A percentile compares a stretch with the other conserved stretches of the same genome.
These are phyloP conservation scores for Ophiocordyceps australis DNA, from an alignment of 2,329 filamentous ascomycete species.

Conservation along the genomic window DNA sequence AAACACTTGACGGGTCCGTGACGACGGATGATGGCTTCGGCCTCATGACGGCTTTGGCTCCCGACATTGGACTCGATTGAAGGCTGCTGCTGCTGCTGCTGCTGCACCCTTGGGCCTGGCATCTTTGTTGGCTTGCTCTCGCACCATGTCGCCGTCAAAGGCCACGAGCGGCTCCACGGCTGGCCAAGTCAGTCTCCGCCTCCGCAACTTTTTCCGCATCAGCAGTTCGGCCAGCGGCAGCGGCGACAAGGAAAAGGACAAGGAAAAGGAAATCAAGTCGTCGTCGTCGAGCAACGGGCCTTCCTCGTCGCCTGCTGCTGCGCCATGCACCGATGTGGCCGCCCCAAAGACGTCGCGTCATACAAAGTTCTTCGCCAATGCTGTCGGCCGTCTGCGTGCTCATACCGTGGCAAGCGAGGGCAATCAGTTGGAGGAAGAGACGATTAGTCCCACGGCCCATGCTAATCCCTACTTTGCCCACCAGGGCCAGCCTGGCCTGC, in stretches of 20 bases:
- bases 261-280: constrained; percentile 32
- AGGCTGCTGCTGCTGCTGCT: too few species aligned
- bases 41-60: constrained; percentile 11
- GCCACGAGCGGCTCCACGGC: constrained; percentile 25
- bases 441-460: constrained; percentile 77
- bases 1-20: too few species aligned
- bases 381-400: constrained; percentile 73
- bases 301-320: background rate
- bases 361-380: constrained; percentile 73
- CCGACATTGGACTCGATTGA: too few species aligned
- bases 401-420: constrained; percentile 87
- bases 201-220: constrained; percentile 57
- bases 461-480: constrained; percentile 97
- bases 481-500: constrained; percentile 80
- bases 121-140: constrained; percentile 2
- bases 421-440: constrained; percentile 74
- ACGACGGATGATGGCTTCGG: constrained; percentile 19
- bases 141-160: constrained; percentile 34
- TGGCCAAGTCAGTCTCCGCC: constrained; percentile 46
- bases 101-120: too few species aligned
- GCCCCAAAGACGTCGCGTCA: constrained; percentile 53
- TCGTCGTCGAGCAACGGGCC: constrained; percentile 23
- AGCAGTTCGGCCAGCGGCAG: constrained; percentile 25
- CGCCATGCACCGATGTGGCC: constrained; percentile 3
- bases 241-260: constrained; percentile 17